Evolutionary conservation across 495 filamentous ascomycete species (phyloP).

Genomic region (Penicillium manginii): DNA sequence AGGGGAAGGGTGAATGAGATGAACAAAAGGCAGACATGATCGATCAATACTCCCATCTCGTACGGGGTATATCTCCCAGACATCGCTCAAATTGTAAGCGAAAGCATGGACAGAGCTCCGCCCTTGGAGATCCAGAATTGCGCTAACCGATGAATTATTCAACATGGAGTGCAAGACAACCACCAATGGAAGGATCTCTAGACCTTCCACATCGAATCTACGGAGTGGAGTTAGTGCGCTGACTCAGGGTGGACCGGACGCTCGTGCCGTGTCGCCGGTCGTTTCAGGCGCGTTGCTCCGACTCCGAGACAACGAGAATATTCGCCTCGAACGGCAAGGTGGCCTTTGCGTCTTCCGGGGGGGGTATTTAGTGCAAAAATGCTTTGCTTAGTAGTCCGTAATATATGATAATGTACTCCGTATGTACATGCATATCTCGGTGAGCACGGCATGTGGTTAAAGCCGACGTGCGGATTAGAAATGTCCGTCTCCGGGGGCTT

Average conservation of each 20-base stretch:
- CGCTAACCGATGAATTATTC: slow-evolving; percentile 1
- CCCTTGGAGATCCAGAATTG: background rate
- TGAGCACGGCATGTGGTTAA: background rate
- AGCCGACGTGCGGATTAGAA: background rate
- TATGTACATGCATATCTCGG: background rate
- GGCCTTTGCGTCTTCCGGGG: slow-evolving; percentile 10
- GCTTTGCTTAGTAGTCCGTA: background rate
- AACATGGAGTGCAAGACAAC: slow-evolving; percentile 4
- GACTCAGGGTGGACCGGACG: slow-evolving; percentile 27
- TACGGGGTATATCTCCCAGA: background rate
- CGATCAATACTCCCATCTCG: background rate
- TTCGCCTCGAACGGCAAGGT: slow-evolving; percentile 12
- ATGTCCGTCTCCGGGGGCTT: background rate
- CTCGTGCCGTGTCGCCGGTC: slow-evolving; percentile 30
- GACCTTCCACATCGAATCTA: slow-evolving; percentile 7
- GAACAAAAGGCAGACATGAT: background rate
- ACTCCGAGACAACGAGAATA: slow-evolving; percentile 11
- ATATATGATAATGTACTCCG: background rate
- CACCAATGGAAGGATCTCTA: background rate
- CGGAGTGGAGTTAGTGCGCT: slow-evolving; percentile 1
- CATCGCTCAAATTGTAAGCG: background rate
- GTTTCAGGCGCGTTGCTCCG: slow-evolving; percentile 32
- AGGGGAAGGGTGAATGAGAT: background rate
- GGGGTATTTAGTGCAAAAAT: background rate
- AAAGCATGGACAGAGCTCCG: background rate